phyloP scores from a whole-genome alignment of 257 asterid species.

The Hygrophila difformis region DNA sequence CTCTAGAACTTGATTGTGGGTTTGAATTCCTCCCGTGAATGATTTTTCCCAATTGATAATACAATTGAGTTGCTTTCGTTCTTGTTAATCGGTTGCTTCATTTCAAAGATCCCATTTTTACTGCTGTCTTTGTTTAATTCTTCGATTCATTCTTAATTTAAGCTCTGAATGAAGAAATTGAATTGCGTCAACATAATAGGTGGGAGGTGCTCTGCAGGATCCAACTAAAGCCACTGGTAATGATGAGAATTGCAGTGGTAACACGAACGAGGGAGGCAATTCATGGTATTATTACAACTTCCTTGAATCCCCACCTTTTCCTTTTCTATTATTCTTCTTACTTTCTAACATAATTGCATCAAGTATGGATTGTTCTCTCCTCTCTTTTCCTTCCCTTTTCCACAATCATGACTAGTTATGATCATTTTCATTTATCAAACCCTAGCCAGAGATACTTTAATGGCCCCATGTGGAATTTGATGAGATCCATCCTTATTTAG shows the following conservation, averaged over 20 bases:
- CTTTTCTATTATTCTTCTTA: background rate
- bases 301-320: background rate
- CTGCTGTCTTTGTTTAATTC: too few species aligned
- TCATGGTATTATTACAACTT: slow-evolving; percentile 34
- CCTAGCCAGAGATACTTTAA: slow-evolving; percentile 9
- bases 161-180: slow-evolving; percentile 6
- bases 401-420: background rate
- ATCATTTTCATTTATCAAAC: slow-evolving; percentile 12
- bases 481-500: background rate
- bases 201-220: slow-evolving; percentile 24
- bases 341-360: background rate
- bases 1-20: background rate
- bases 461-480: background rate
- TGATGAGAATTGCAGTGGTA: slow-evolving; percentile 40
- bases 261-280: slow-evolving; percentile 37
- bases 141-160: background rate
- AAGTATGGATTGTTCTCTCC: background rate
- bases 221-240: slow-evolving; percentile 17
- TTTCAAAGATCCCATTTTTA: background rate
- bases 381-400: background rate
- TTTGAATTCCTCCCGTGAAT: background rate
- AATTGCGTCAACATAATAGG: slow-evolving; percentile 28
- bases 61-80: background rate
- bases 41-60: too few species aligned
- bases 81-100: background rate